phyloP scores from a whole-genome alignment of 345 rosid genomes.

The Nasturtium officinale region DNA sequence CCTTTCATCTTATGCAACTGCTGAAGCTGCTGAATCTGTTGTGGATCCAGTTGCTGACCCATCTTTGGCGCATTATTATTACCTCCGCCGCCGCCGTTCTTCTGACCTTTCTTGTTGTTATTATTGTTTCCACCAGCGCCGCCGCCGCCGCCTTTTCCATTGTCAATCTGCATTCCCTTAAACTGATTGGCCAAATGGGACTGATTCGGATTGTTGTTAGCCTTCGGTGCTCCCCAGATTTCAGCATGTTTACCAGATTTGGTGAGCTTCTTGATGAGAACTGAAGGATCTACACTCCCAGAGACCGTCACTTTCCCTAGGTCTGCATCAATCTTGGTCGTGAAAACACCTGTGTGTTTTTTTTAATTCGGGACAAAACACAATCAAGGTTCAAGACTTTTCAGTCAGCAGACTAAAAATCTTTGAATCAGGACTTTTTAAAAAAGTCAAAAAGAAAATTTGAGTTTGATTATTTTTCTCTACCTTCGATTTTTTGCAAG shows the following conservation, averaged over 20 bases:
- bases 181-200: constrained; percentile 57
- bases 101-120: constrained; percentile 53
- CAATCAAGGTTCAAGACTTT: constrained; percentile 19
- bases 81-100: constrained; percentile 48
- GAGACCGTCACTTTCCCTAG: constrained; percentile 84
- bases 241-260: constrained; percentile 96
- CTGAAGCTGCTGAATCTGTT: constrained; percentile 57
- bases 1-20: constrained; percentile 74
- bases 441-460: constrained; percentile 5
- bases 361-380: constrained; percentile 35
- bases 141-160: constrained; percentile 56
- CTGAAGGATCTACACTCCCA: constrained; percentile 65
- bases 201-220: constrained; percentile 52
- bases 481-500: constrained; percentile 92
- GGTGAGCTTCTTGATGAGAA: constrained; percentile 83
- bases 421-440: constrained; percentile 2
- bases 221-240: constrained; percentile 74
- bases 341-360: constrained; percentile 65
- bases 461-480: background rate
- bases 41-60: constrained; percentile 48
- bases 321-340: constrained; percentile 71
- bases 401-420: constrained; percentile 11
- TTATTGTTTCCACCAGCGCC: constrained; percentile 34
- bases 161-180: constrained; percentile 73
- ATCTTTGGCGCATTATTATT: constrained; percentile 53